phyloP scores from a whole-genome alignment of 208 protist species.

The Zelonia costaricensis region DNA sequence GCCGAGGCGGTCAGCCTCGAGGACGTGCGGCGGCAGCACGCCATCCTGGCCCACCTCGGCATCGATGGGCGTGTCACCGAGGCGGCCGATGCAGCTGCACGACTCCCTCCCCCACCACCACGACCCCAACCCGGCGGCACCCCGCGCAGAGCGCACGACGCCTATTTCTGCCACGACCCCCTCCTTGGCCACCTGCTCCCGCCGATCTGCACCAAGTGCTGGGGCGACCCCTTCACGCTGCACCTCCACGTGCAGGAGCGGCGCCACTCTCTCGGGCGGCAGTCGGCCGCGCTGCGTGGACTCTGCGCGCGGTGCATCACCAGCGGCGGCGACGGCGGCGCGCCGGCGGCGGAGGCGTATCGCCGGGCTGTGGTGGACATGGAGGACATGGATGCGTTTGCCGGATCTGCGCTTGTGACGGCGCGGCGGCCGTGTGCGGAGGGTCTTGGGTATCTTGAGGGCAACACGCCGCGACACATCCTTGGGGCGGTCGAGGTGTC shows the following conservation, averaged over 20 bases:
- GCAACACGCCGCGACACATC: constrained; percentile 11
- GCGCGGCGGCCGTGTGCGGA: too few species aligned
- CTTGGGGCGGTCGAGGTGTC: constrained; percentile 16
- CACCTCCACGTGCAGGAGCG: constrained; percentile 25
- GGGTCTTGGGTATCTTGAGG: too few species aligned
- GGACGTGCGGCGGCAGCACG: constrained; percentile 25
- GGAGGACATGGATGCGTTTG: constrained; percentile 35
- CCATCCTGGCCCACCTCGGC: constrained; percentile 6
- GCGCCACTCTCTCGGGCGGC: constrained; percentile 14
- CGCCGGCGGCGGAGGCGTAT: constrained; percentile 4
- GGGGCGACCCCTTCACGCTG: constrained; percentile 31
- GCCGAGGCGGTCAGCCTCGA: constrained; percentile 26
- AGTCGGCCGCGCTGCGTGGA: constrained; percentile 22
- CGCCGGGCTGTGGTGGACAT: constrained; percentile 20
- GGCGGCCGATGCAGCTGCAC: neutral
- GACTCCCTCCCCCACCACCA: neutral
- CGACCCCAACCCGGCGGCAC: neutral
- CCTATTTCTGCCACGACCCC: neutral
- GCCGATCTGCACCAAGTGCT: constrained; percentile 49
- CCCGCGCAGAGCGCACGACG: neutral
- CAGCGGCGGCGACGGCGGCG: constrained; percentile 25
- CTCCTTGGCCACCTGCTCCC: constrained; percentile 15
- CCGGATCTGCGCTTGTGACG: neutral
- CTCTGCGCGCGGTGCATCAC: constrained; percentile 42
- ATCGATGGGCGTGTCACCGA: neutral